Evolutionary conservation across 164 flowering plant species (phyloP).

Genomic region (Dillenia turbinata): DNA sequence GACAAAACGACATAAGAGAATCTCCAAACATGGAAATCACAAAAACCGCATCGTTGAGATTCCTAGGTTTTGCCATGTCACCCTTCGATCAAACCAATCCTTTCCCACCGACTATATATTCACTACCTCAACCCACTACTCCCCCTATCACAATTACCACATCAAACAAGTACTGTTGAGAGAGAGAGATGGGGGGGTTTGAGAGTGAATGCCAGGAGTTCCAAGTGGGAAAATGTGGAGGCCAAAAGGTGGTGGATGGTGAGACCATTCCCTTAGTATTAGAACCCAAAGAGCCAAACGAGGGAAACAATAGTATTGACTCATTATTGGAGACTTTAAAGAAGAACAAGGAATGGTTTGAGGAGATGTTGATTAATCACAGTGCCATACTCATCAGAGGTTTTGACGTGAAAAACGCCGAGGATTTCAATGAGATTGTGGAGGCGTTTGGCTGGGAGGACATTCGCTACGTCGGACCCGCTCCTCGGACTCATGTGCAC

Average conservation of each 20-base stretch:
- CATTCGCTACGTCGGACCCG: constrained; percentile 57
- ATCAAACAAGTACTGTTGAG: no score
- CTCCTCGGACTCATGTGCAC: constrained; percentile 49
- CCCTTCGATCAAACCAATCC: no score
- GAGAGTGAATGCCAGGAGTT: constrained; percentile 24
- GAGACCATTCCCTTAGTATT: constrained; percentile 48
- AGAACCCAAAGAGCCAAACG: constrained; percentile 20
- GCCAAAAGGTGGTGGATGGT: constrained; percentile 48
- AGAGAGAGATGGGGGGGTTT: no score
- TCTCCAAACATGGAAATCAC: no score
- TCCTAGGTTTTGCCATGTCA: no score
- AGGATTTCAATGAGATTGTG: constrained; percentile 46
- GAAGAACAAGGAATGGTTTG: constrained; percentile 51
- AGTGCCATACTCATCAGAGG: constrained; percentile 60
- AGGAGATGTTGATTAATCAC: constrained; percentile 38
- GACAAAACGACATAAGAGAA: no score
- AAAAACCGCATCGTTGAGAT: no score
- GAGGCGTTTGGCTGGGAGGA: constrained; percentile 59
- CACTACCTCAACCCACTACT: no score
- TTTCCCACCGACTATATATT: no score
- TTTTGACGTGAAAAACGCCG: constrained; percentile 34
- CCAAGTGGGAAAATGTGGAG: constrained; percentile 48
- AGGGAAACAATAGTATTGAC: constrained; percentile 5
- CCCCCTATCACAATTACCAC: no score
- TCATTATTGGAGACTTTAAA: constrained; percentile 25